Evolutionary conservation across 768 basidiomycete species (phyloP).

Genomic region (Sarcodon sp.): DNA sequence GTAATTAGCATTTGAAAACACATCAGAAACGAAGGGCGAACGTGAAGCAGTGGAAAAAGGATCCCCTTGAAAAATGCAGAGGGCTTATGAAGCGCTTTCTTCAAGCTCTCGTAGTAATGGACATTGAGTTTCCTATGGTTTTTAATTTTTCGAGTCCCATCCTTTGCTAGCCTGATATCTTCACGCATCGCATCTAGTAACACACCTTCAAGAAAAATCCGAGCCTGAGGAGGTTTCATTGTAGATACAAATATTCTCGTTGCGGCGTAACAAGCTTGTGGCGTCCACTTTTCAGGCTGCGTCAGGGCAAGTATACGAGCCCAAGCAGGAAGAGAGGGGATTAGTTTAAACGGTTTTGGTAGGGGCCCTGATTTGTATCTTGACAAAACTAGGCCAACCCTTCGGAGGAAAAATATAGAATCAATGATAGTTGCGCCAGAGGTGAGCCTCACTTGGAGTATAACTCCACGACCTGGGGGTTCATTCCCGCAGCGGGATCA

Average conservation of each 20-base stretch:
- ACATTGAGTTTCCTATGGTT: conserved; percentile 79
- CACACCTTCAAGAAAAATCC: conserved; percentile 86
- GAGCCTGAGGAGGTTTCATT: conserved; percentile 91
- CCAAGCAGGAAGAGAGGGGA: conserved; percentile 93
- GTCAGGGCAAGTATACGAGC: conserved; percentile 91
- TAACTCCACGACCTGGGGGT: conserved; percentile 85
- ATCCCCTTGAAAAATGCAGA: conserved; percentile 98
- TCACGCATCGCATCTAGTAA: conserved; percentile 81
- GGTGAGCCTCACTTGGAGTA: conserved; percentile 66
- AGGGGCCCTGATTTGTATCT: conserved; percentile 90
- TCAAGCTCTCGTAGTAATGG: conserved; percentile 90
- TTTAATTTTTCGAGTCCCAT: conserved; percentile 19
- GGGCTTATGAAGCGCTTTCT: conserved; percentile 89
- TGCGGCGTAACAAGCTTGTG: conserved; percentile 89
- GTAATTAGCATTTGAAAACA: background rate
- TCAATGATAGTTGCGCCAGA: background rate
- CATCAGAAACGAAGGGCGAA: conserved; percentile 22
- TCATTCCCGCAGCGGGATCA: conserved; percentile 79
- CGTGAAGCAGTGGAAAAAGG: conserved; percentile 89
- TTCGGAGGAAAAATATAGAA: conserved; percentile 18
- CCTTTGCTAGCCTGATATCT: conserved; percentile 49
- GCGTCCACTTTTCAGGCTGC: conserved; percentile 86
- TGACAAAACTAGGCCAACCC: conserved; percentile 75
- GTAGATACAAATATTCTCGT: conserved; percentile 94
- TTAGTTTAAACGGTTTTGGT: conserved; percentile 96